Percentiles rank a stretch among this genome's conserved stretches.
Conservation (phyloP, 2,329 filamentous ascomycete genomes). For the Paraphaeosphaeria sporulosa region DNA sequence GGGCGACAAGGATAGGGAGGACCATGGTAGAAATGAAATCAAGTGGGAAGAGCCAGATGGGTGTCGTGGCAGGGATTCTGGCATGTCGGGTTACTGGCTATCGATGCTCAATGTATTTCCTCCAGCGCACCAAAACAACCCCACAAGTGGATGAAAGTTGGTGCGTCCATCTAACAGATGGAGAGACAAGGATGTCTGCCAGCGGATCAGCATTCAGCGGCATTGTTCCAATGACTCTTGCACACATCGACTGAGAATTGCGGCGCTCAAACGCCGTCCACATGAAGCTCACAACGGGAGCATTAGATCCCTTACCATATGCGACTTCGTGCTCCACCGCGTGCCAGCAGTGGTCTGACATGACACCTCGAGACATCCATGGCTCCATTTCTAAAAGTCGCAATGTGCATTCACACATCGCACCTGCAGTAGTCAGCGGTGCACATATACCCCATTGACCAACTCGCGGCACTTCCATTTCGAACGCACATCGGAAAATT, state of each 20-base stretch:
- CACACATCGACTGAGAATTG: not conserved
- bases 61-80: not conserved
- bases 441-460: conserved; percentile 6
- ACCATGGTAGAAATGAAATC: conserved; percentile 45
- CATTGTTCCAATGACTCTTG: not conserved
- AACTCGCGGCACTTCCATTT: not conserved
- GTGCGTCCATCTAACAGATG: not conserved
- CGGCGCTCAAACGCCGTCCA: conserved; percentile 1
- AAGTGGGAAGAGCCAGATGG: not conserved
- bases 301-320: not conserved
- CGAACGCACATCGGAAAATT: not conserved
- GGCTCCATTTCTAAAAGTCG: not conserved
- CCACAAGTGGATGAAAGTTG: not conserved
- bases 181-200: not conserved
- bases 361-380: not conserved
- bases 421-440: conserved; percentile 6
- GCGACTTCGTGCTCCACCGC: not conserved
- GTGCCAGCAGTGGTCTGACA: conserved; percentile 3
- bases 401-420: conserved; percentile 3
- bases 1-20: conserved; percentile 52
- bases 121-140: not conserved
- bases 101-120: not conserved
- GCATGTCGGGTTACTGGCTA: not conserved
- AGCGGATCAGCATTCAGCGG: not conserved
- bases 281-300: not conserved